Evolutionary conservation across 306 rosid species (phyloP), one percentile per base, ranked within the genome.

Genomic region (Gynostemma pentaphyllum): DNA sequence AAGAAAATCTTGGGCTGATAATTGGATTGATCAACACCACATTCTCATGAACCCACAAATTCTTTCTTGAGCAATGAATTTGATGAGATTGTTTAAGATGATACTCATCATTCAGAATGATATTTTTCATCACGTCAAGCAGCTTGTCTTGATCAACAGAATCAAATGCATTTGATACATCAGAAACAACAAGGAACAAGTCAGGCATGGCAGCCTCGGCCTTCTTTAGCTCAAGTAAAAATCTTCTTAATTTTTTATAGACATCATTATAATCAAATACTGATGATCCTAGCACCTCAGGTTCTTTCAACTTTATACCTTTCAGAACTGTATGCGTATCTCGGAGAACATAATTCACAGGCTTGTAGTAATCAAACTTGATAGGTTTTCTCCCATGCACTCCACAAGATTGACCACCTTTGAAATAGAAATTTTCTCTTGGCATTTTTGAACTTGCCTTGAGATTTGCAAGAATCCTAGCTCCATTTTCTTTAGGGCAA

Each of bases 211-310:
- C 10, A 30, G 65, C 44, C 48, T 62, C 53, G 24, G 74, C 75
- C 24, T 74, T 78, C 80, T 75, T 82, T 23, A 73, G 73, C 57
- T 61, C 76, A 77, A 74, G 59, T 68, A 82, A 63, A 76, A 85
- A 86, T 26, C 87, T 79, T 36, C 89, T 78, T 21, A 91, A 66
- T 66, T 76, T 88, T 74, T 47, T 75, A 52, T 91, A 91, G 57
- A 83, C 81, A 72, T 82, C 96, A 79, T 85, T 85, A 78, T 91
- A 91, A 66, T 91, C 86, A 74, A 91, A 91, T 64, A 91, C 92
- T 3, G 98, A 91, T 45, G 98, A 82, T 61, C 98, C 98, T 66
- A 91, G 71, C 49, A 75, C 81, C 75, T 78, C 77, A 23, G 92
- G 85, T 64, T 82, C 87, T 76, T 79, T 71, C 57, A 73, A 64